These are phyloP conservation scores for Claviceps digitariae DNA, from an alignment of 2,329 filamentous ascomycete species.

Conservation along the genomic window DNA sequence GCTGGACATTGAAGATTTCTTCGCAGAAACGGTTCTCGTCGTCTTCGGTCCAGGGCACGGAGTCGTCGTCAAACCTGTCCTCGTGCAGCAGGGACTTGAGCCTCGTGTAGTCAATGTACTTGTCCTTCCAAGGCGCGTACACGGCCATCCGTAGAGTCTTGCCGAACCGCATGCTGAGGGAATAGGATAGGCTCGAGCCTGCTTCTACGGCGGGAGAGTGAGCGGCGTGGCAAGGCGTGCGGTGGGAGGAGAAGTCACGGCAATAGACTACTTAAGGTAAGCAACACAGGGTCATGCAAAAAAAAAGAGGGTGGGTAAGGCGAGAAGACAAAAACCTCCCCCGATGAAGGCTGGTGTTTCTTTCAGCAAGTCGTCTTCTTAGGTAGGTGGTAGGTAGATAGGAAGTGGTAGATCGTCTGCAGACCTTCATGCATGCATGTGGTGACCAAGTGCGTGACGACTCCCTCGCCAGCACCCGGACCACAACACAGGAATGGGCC, in stretches of 20 bases:
- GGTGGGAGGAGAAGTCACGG: too few species aligned
- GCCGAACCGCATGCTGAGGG: slow-evolving; percentile 71
- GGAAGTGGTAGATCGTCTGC: too few species aligned
- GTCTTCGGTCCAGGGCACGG: slow-evolving; percentile 72
- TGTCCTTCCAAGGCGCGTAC: slow-evolving; percentile 78
- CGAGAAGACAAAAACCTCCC: too few species aligned
- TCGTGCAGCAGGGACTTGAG: slow-evolving; percentile 83
- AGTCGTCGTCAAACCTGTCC: slow-evolving; percentile 46
- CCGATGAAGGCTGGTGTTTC: not conserved
- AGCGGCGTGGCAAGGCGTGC: not conserved
- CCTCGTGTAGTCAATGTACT: slow-evolving; percentile 93
- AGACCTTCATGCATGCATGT: too few species aligned
- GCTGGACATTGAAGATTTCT: slow-evolving; percentile 84
- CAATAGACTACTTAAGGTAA: too few species aligned
- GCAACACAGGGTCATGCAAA: too few species aligned
- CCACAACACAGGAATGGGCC: too few species aligned
- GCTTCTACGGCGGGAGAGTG: not conserved
- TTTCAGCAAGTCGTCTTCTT: not conserved
- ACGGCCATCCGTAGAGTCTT: slow-evolving; percentile 69
- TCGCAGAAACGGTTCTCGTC: slow-evolving; percentile 92
- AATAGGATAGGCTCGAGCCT: not conserved
- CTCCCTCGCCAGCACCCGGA: too few species aligned
- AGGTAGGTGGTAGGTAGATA: not conserved
- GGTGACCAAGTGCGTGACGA: too few species aligned
- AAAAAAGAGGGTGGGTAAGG: too few species aligned